Conservation (phyloP, 352 stramenopile genomes). For the Phytophthora macrochlamydospora region DNA sequence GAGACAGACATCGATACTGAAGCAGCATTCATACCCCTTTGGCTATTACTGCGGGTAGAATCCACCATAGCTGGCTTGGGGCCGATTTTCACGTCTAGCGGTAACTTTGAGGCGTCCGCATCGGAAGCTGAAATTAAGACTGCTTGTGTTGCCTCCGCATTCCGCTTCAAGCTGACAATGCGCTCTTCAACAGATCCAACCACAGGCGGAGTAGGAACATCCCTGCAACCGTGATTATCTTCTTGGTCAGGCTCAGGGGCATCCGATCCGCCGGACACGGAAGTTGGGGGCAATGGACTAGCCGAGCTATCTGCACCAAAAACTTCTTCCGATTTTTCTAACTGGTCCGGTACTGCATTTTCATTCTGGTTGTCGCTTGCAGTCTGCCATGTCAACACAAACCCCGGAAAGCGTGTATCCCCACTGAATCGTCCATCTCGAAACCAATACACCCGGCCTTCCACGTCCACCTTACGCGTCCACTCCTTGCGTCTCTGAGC, state of each 20-base stretch:
- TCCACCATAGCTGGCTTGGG: background rate
- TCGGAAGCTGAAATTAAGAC: slow-evolving; percentile 9
- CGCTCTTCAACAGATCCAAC: slow-evolving; percentile 25
- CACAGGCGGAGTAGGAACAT: background rate
- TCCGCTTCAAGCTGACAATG: slow-evolving; percentile 16
- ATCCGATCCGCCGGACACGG: slow-evolving; percentile 4
- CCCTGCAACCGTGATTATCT: background rate
- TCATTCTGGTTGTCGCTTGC: background rate
- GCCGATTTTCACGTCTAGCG: slow-evolving; percentile 8
- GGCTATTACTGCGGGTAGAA: background rate
- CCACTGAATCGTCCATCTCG: slow-evolving; percentile 27
- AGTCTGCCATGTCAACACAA: slow-evolving; percentile 5
- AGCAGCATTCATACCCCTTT: background rate
- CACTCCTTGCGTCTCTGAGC: slow-evolving; percentile 41
- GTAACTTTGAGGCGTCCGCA: slow-evolving; percentile 18
- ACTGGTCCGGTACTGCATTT: too few relatives aligned
- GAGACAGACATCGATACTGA: slow-evolving; percentile 5
- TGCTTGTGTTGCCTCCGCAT: background rate
- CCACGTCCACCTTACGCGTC: slow-evolving; percentile 44
- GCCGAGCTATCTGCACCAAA: too few relatives aligned
- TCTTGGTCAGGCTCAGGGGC: slow-evolving; percentile 16
- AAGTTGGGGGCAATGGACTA: too few relatives aligned
- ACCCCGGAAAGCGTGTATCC: slow-evolving; percentile 25
- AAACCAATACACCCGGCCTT: slow-evolving; percentile 40
- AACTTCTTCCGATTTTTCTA: background rate